Evolutionary conservation across 1,284 basidiomycete genomes (phyloP).

Genomic region (Agroathelia rolfsii): DNA sequence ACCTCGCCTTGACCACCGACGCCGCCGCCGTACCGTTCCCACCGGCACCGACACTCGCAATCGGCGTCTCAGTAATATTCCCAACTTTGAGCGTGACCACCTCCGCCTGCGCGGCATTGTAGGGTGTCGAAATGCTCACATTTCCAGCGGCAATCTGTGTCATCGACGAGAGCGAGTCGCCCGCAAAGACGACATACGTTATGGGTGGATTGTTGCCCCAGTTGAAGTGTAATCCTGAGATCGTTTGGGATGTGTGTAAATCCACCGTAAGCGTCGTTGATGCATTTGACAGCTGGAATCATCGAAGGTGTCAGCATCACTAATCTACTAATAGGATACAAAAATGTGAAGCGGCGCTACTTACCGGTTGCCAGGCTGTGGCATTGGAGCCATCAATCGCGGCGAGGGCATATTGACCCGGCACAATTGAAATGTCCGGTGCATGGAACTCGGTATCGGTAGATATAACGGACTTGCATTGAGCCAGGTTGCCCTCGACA

Average conservation of each 20-base stretch:
- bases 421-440: slow-evolving; percentile 1
- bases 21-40: no score
- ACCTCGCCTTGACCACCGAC: neutral
- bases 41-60: no score
- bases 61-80: neutral
- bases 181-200: neutral
- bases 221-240: slow-evolving; percentile 3
- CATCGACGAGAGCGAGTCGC: neutral
- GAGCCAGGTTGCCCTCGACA: slow-evolving; percentile 4
- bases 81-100: slow-evolving; percentile 3
- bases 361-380: slow-evolving; percentile 3
- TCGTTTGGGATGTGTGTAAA: neutral
- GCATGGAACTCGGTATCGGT: slow-evolving; percentile 3
- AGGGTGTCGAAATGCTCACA: slow-evolving; percentile 1
- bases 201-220: slow-evolving; percentile 3
- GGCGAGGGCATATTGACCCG: slow-evolving; percentile 4
- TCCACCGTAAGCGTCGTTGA: slow-evolving; percentile 1
- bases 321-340: no score
- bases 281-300: slow-evolving; percentile 1
- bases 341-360: neutral
- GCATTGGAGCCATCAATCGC: slow-evolving; percentile 4
- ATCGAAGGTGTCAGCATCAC: neutral
- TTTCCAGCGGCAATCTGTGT: neutral
- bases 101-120: slow-evolving; percentile 1
- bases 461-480: slow-evolving; percentile 2